These are phyloP conservation scores for Rhizomucor miehei DNA, from an alignment of 371 early-diverging fungal species.

Conservation along the genomic window DNA sequence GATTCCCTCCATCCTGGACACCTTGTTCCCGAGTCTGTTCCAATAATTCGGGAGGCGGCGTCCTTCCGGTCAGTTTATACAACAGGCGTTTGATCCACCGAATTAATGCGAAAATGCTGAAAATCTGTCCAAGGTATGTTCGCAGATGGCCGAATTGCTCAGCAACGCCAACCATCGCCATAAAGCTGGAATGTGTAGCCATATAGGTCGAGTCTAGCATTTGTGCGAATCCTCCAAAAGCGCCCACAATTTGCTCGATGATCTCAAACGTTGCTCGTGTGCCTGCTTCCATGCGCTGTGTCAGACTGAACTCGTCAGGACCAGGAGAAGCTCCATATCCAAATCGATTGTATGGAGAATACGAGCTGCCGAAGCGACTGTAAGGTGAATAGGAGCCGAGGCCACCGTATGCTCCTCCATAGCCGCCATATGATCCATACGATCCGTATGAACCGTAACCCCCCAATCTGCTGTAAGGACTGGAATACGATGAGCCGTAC, in stretches of 20 bases:
- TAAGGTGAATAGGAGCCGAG: slow-evolving; percentile 48
- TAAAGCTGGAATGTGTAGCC: slow-evolving; percentile 95
- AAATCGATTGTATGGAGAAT: slow-evolving; percentile 21
- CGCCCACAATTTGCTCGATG: slow-evolving; percentile 89
- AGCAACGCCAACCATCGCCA: slow-evolving; percentile 98
- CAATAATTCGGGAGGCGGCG: slow-evolving; percentile 43
- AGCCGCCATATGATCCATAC: slow-evolving; percentile 37
- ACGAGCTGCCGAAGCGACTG: slow-evolving; percentile 23
- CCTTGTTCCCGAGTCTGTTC: slow-evolving; percentile 42
- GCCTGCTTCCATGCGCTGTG: slow-evolving; percentile 84
- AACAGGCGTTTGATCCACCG: slow-evolving; percentile 59
- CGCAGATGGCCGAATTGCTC: slow-evolving; percentile 91
- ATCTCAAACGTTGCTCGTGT: slow-evolving; percentile 90
- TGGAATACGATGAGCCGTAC: slow-evolving; percentile 9
- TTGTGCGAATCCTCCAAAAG: slow-evolving; percentile 95
- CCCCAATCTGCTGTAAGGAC: slow-evolving; percentile 10
- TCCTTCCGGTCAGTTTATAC: slow-evolving; percentile 63
- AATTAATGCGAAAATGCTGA: slow-evolving; percentile 76
- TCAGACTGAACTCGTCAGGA: slow-evolving; percentile 59
- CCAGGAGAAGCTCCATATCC: slow-evolving; percentile 35
- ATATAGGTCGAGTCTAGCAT: slow-evolving; percentile 97
- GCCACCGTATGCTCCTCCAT: slow-evolving; percentile 23
- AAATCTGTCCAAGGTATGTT: slow-evolving; percentile 78
- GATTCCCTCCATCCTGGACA: slow-evolving; percentile 12
- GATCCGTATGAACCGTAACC: slow-evolving; percentile 22